phyloP scores from a whole-genome alignment of 139 green algal genomes.

The Monoraphidium neglectum region DNA sequence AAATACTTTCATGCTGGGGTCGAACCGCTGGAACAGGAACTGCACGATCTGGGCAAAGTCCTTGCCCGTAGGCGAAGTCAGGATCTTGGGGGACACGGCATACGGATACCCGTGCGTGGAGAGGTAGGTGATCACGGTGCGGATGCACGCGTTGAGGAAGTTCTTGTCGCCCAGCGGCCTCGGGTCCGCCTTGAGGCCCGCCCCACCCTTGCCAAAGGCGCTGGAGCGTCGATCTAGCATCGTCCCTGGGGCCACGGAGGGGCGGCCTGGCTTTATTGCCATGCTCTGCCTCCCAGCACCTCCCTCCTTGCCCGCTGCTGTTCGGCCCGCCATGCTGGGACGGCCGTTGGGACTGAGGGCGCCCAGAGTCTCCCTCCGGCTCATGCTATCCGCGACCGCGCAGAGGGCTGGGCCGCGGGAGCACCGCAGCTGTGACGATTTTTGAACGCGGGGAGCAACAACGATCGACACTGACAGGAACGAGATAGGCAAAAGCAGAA shows the following conservation, averaged over 20 bases:
- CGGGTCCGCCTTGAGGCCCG: conserved; percentile 69
- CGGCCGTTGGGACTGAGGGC: conserved; percentile 51
- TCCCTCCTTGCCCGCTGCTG: conserved; percentile 2
- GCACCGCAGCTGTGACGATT: too few species aligned
- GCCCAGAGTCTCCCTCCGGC: conserved; percentile 75
- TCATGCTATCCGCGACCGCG: conserved; percentile 41
- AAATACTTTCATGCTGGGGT: conserved; percentile 76
- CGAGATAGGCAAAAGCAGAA: too few species aligned
- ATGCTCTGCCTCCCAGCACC: not conserved
- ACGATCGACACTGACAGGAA: too few species aligned
- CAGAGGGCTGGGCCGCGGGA: too few species aligned
- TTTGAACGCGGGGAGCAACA: too few species aligned
- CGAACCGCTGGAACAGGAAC: conserved; percentile 85
- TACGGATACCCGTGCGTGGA: conserved; percentile 81
- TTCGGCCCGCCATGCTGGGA: conserved; percentile 1
- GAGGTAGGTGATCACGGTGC: conserved; percentile 83
- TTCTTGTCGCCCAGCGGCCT: conserved; percentile 77
- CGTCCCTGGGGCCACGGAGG: not conserved
- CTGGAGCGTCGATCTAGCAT: conserved; percentile 46
- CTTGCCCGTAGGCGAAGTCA: conserved; percentile 87
- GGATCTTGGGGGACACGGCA: conserved; percentile 75
- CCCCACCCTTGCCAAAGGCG: conserved; percentile 56
- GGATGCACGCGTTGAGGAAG: conserved; percentile 73
- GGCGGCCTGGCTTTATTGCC: not conserved
- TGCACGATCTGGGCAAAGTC: conserved; percentile 88